Conservation (phyloP, 805 yeast species). For the Ogataea populi-albae region DNA sequence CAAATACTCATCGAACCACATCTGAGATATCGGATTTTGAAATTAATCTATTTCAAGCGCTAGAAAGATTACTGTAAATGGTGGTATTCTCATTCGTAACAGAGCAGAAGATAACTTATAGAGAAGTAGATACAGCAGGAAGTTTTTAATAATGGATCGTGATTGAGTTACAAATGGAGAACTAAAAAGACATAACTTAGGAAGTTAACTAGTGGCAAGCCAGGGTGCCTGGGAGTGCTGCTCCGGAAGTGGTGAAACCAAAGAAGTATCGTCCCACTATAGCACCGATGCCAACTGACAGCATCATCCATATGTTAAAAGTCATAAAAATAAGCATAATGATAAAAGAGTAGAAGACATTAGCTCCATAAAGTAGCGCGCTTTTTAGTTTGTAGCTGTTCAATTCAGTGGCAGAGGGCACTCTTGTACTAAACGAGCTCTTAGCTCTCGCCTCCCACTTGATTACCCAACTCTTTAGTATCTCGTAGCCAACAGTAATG, state of each 20-base stretch:
- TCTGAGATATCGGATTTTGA: too few relatives aligned
- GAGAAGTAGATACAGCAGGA: too few relatives aligned
- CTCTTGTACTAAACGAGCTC: slow-evolving; percentile 5
- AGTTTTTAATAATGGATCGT: too few relatives aligned
- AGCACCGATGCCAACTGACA: slow-evolving; percentile 42
- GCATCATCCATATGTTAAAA: slow-evolving; percentile 46
- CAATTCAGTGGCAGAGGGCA: slow-evolving; percentile 17
- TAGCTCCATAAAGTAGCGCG: slow-evolving; percentile 37
- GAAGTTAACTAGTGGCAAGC: slow-evolving; percentile 27
- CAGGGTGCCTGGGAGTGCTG: slow-evolving; percentile 14
- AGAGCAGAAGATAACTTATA: too few relatives aligned
- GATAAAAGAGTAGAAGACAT: slow-evolving; percentile 43
- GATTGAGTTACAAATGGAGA: too few relatives aligned
- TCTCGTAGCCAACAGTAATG: slow-evolving; percentile 37
- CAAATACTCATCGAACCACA: too few relatives aligned
- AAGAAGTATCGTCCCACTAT: slow-evolving; percentile 36
- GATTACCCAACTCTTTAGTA: slow-evolving; percentile 27
- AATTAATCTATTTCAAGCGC: too few relatives aligned
- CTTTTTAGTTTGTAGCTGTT: slow-evolving; percentile 24
- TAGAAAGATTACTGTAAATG: too few relatives aligned
- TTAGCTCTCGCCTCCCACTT: slow-evolving; percentile 23
- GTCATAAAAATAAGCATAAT: slow-evolving; percentile 49
- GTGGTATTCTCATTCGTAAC: too few relatives aligned
- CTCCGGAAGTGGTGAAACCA: slow-evolving; percentile 15
- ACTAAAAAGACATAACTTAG: too few relatives aligned